Evolutionary conservation across 2,329 filamentous ascomycete genomes (phyloP).

Genomic region (Colletotrichum sp.): DNA sequence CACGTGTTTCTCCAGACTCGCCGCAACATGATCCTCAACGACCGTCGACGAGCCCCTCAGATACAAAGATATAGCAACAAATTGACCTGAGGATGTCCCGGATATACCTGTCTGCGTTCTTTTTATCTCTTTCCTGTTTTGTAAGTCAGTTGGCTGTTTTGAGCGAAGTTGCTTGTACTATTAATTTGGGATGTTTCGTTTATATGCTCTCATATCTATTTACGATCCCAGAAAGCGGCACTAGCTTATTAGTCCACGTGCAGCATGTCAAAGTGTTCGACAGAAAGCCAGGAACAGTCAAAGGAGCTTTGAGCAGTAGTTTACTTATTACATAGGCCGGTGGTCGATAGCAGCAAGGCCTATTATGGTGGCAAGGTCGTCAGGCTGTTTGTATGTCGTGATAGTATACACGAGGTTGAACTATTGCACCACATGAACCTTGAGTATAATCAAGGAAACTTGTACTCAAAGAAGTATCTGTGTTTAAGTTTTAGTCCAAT

Average conservation of each 20-base stretch:
- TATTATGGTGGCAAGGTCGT: neutral
- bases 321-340: rapidly evolving
- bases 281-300: rapidly evolving
- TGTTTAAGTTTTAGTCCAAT: rapidly evolving
- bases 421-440: neutral
- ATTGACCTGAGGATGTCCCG: neutral
- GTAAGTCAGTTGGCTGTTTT: neutral
- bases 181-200: neutral
- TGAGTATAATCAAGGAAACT: rapidly evolving
- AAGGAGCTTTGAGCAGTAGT: rapidly evolving
- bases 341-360: neutral
- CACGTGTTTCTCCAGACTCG: neutral
- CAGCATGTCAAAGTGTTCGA: neutral
- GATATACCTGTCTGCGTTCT: neutral
- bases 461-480: rapidly evolving
- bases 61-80: neutral
- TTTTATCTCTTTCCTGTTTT: neutral
- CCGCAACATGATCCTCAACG: neutral
- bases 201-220: neutral
- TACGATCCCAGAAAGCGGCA: neutral
- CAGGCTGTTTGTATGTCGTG: rapidly evolving
- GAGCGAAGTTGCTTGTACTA: neutral
- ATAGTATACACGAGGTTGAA: neutral
- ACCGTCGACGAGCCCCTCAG: neutral
- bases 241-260: neutral